Conservation (phyloP, 2,329 filamentous ascomycete species). For the Aspergillus tanneri region DNA sequence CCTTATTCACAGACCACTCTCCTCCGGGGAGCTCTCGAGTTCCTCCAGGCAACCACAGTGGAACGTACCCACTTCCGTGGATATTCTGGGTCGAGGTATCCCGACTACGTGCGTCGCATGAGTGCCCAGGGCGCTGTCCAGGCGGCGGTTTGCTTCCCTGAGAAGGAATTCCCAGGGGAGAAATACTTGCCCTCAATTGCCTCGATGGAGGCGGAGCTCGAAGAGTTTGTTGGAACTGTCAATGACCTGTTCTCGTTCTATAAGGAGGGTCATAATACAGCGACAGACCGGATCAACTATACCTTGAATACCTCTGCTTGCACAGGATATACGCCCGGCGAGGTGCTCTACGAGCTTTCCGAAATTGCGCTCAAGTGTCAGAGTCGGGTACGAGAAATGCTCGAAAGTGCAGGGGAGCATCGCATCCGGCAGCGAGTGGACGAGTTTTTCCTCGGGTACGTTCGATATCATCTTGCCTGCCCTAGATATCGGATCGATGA, state of each 20-base stretch:
- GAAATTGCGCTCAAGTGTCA: too few species aligned
- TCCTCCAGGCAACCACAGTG: slow-evolving; percentile 1
- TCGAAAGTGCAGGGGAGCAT: too few species aligned
- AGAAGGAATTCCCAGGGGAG: not conserved
- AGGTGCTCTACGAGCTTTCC: too few species aligned
- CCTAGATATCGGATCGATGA: too few species aligned
- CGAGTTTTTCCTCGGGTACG: too few species aligned
- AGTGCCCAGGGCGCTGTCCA: slow-evolving; percentile 2
- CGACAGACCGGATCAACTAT: not conserved
- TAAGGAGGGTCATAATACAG: not conserved
- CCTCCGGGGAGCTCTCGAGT: not conserved
- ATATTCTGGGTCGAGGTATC: not conserved
- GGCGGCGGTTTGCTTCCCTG: slow-evolving; percentile 4
- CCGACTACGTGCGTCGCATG: slow-evolving; percentile 1
- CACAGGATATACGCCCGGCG: too few species aligned
- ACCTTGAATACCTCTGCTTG: too few species aligned
- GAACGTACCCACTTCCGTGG: slow-evolving; percentile 3
- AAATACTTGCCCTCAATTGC: not conserved
- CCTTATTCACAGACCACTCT: not conserved
- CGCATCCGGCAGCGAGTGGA: too few species aligned
- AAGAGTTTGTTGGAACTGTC: not conserved
- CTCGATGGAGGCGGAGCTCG: not conserved
- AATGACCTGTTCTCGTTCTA: not conserved
- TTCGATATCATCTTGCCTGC: too few species aligned
- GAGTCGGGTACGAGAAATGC: too few species aligned